These are phyloP conservation scores for Zelopaecilomyces penicillatus DNA, from an alignment of 2,329 filamentous ascomycete species.

Conservation along the genomic window DNA sequence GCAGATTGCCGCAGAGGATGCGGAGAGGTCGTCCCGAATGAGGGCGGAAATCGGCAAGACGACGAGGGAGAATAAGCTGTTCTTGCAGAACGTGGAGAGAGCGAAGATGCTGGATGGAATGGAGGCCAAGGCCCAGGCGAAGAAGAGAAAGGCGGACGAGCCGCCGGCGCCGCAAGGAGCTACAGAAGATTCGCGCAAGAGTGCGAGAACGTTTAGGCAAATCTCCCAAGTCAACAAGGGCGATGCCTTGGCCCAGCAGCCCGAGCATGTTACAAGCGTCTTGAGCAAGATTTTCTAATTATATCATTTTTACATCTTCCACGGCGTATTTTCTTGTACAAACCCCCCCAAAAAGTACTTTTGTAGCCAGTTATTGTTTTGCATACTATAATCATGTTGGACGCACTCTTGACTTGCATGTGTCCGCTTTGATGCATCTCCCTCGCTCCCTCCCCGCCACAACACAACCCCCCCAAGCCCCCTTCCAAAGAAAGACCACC, in stretches of 20 bases:
- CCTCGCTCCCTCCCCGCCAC: too few species aligned
- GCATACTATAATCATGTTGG: too few species aligned
- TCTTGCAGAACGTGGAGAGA: slow-evolving; percentile 69
- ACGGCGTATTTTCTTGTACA: too few species aligned
- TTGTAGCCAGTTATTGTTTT: too few species aligned
- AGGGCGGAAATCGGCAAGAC: slow-evolving; percentile 69
- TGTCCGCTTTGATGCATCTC: too few species aligned
- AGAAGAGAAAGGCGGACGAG: slow-evolving; percentile 27
- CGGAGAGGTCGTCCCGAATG: slow-evolving; percentile 67
- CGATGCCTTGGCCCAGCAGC: slow-evolving; percentile 34
- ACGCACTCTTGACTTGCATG: too few species aligned
- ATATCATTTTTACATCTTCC: neutral
- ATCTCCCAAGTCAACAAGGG: slow-evolving; percentile 48
- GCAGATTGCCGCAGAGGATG: slow-evolving; percentile 74
- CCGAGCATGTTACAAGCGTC: slow-evolving; percentile 50
- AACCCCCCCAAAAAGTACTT: too few species aligned
- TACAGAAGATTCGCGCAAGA: slow-evolving; percentile 14
- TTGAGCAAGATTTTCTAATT: slow-evolving; percentile 56
- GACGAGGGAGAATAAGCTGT: slow-evolving; percentile 72
- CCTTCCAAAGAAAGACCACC: slow-evolving; percentile 11
- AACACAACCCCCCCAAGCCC: neutral
- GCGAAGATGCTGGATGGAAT: slow-evolving; percentile 74
- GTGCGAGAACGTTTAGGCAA: slow-evolving; percentile 55
- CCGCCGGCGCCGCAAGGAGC: slow-evolving; percentile 14
- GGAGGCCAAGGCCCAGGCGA: slow-evolving; percentile 44